phyloP scores from a whole-genome alignment of 2,329 filamentous ascomycete genomes.

The Aspergillus sojae region DNA sequence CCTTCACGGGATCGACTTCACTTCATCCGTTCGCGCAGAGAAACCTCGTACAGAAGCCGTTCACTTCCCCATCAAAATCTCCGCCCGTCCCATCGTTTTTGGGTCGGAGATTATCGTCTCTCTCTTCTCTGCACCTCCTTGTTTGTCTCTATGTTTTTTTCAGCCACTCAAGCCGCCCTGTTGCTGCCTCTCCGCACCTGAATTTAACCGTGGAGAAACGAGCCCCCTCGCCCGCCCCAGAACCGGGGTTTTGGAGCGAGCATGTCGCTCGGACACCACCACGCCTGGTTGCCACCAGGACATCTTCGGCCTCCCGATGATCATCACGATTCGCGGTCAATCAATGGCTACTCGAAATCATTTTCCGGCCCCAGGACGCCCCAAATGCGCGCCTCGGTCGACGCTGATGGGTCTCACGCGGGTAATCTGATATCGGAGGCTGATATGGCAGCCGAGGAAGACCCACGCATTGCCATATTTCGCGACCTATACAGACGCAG shows the following conservation, averaged over 20 bases:
- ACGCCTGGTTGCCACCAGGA: constrained; percentile 67
- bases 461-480: constrained; percentile 70
- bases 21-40: constrained; percentile 44
- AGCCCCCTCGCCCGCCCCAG: constrained; percentile 48
- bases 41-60: constrained; percentile 43
- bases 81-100: constrained; percentile 37
- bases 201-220: constrained; percentile 48
- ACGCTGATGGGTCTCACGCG: constrained; percentile 50
- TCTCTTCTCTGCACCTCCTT: constrained; percentile 21
- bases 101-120: constrained; percentile 32
- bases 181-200: constrained; percentile 36
- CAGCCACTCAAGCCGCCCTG: constrained; percentile 22
- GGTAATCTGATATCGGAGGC: constrained; percentile 52
- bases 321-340: constrained; percentile 45
- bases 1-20: constrained; percentile 39
- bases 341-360: constrained; percentile 48
- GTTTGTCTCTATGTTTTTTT: constrained; percentile 39
- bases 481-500: constrained; percentile 74
- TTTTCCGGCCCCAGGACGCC: constrained; percentile 49
- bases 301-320: constrained; percentile 65
- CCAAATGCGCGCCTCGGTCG: constrained; percentile 46
- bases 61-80: constrained; percentile 43
- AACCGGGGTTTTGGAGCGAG: constrained; percentile 51
- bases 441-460: constrained; percentile 68
- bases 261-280: constrained; percentile 70